Evolutionary conservation across 306 rosid species (phyloP).

Genomic region (Castanea crenata): DNA sequence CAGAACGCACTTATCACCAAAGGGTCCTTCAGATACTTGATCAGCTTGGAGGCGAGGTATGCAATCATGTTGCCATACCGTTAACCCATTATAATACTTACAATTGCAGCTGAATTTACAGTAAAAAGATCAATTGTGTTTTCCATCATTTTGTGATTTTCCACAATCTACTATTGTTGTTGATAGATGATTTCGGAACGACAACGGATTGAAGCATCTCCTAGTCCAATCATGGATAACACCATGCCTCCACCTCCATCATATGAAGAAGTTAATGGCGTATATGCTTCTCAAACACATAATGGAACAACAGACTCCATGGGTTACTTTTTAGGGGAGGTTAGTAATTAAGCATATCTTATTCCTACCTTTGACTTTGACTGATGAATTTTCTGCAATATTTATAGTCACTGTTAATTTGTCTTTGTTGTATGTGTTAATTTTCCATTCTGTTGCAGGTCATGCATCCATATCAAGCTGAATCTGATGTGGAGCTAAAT

Average conservation of each 20-base stretch:
- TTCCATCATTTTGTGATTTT: constrained; percentile 19
- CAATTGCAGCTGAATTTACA: constrained; percentile 9
- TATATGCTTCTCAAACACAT: constrained; percentile 63
- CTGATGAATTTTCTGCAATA: neutral
- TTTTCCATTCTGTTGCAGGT: constrained; percentile 48
- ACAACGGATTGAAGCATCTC: constrained; percentile 92
- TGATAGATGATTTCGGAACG: constrained; percentile 84
- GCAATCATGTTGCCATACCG: constrained; percentile 7
- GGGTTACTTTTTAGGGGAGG: constrained; percentile 97
- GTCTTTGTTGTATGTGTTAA: constrained; percentile 6
- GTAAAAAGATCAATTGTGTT: constrained; percentile 15
- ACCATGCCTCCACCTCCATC: constrained; percentile 84
- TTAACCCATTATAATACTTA: constrained; percentile 9
- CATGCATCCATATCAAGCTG: constrained; percentile 73
- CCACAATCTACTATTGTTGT: constrained; percentile 21
- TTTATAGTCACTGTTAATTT: constrained; percentile 3
- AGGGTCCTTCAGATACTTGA: constrained; percentile 80
- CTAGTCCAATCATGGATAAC: constrained; percentile 57
- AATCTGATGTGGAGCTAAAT: constrained; percentile 84
- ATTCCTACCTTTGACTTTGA: neutral
- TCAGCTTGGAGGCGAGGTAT: constrained; percentile 95
- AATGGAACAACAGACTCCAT: constrained; percentile 70
- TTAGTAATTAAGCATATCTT: constrained; percentile 16
- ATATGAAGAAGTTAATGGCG: constrained; percentile 85
- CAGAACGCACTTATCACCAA: constrained; percentile 89